phyloP scores from a whole-genome alignment of 306 rosid species.

The Mimosa pudica region DNA sequence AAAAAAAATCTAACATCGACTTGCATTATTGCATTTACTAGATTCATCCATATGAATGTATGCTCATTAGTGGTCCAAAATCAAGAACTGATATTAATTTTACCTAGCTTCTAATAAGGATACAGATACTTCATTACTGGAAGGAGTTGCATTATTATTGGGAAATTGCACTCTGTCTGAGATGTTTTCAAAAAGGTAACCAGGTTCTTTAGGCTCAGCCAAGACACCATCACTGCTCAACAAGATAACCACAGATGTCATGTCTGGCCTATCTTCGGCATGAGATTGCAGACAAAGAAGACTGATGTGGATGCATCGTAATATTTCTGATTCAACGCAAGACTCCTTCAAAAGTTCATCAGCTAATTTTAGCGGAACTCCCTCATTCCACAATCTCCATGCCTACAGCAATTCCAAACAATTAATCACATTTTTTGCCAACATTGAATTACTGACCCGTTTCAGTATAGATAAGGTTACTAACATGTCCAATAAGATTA shows the following conservation, averaged over 20 bases:
- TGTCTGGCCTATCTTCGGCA: constrained; percentile 47
- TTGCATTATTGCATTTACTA: not conserved
- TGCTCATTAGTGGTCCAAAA: not conserved
- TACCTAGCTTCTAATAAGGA: constrained; percentile 28
- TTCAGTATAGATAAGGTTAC: not conserved
- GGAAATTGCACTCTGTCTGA: not conserved
- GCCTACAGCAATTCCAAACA: constrained; percentile 20
- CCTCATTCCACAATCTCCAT: constrained; percentile 40
- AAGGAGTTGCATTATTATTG: constrained; percentile 13
- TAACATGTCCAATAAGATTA: constrained; percentile 26
- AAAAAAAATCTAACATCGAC: too few relatives aligned
- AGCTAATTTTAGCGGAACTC: not conserved
- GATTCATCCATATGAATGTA: not conserved
- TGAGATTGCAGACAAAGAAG: constrained; percentile 52
- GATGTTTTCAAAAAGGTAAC: constrained; percentile 12
- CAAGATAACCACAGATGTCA: constrained; percentile 50
- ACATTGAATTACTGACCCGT: not conserved
- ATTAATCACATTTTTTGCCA: too few relatives aligned
- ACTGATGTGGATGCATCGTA: constrained; percentile 47
- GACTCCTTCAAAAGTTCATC: constrained; percentile 25
- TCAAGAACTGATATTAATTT: not conserved
- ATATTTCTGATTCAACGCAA: not conserved
- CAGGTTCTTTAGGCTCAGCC: constrained; percentile 46
- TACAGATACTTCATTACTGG: constrained; percentile 17
- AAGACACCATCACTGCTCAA: constrained; percentile 37